Evolutionary conservation across 495 filamentous ascomycete genomes (phyloP).

Genomic region (Amorphotheca resinae): DNA sequence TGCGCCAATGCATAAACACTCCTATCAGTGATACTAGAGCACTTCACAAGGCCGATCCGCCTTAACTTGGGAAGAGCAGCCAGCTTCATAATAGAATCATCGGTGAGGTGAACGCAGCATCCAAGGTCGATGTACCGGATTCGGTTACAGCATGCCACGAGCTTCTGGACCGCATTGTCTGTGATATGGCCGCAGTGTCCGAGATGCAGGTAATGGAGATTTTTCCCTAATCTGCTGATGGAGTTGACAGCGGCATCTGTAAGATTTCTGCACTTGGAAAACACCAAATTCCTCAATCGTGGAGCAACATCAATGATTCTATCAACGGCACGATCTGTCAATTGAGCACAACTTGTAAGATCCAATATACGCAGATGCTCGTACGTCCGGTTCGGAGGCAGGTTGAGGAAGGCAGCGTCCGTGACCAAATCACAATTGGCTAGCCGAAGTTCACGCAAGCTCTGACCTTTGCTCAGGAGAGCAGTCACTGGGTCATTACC

Average conservation of each 20-base stretch:
- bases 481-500: conserved; percentile 69
- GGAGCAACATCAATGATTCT: conserved; percentile 78
- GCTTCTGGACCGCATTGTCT: conserved; percentile 66
- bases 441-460: conserved; percentile 79
- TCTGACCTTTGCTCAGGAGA: conserved; percentile 59
- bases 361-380: conserved; percentile 90
- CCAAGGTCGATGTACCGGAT: conserved; percentile 97
- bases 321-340: conserved; percentile 77
- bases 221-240: conserved; percentile 84
- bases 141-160: conserved; percentile 79
- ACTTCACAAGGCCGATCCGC: conserved; percentile 92
- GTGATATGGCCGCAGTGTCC: conserved; percentile 90
- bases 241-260: conserved; percentile 82
- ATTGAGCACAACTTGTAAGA: conserved; percentile 69
- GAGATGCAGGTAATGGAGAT: conserved; percentile 89
- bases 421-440: conserved; percentile 73
- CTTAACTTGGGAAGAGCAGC: conserved; percentile 84
- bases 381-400: conserved; percentile 57
- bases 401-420: conserved; percentile 70
- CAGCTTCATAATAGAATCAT: conserved; percentile 71
- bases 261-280: conserved; percentile 87
- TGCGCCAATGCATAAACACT: conserved; percentile 77
- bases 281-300: conserved; percentile 78
- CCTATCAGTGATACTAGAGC: conserved; percentile 70
- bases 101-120: conserved; percentile 84